Percentiles rank a stretch among this genome's conserved stretches.
These are phyloP conservation scores for Arthroderma sp. DNA, from an alignment of 2,329 filamentous ascomycete species.

Conservation along the genomic window DNA sequence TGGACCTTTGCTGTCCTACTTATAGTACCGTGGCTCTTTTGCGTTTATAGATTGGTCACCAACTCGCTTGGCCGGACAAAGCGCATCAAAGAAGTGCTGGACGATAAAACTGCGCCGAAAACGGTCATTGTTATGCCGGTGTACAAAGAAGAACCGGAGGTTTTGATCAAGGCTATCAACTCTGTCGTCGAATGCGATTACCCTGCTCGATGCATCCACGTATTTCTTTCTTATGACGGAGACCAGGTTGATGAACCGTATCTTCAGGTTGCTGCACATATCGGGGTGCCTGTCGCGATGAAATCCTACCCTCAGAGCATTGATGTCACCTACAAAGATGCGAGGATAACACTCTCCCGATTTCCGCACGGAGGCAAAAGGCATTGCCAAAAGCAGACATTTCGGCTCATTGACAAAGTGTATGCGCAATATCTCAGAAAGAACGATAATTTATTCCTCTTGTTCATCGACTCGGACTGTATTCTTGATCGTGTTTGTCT, in stretches of 20 bases:
- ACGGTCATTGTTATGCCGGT: constrained; percentile 95
- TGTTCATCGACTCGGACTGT: constrained; percentile 97
- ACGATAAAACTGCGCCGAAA: constrained; percentile 78
- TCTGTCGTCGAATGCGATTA: constrained; percentile 92
- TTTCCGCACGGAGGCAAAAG: constrained; percentile 91
- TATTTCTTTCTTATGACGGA: constrained; percentile 91
- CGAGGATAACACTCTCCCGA: constrained; percentile 77
- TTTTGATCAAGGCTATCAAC: constrained; percentile 74
- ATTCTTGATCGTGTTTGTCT: constrained; percentile 83
- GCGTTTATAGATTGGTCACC: constrained; percentile 80
- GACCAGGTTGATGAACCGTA: constrained; percentile 81
- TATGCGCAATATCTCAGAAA: constrained; percentile 75
- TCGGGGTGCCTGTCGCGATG: constrained; percentile 66
- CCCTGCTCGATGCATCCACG: constrained; percentile 78
- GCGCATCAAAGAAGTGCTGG: constrained; percentile 69
- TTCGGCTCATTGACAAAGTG: constrained; percentile 83
- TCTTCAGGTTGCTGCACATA: constrained; percentile 67
- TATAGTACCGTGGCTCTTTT: constrained; percentile 83
- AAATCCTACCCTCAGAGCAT: constrained; percentile 78
- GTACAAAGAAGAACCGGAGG: constrained; percentile 78
- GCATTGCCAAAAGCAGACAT: constrained; percentile 85
- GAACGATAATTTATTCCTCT: constrained; percentile 84
- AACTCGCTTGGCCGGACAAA: constrained; percentile 71
- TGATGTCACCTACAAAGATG: constrained; percentile 70
- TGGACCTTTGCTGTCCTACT: constrained; percentile 80